Percentiles rank a stretch among this genome's conserved stretches.
Conservation (phyloP, 2,329 filamentous ascomycete genomes). For the Talaromyces sp. region DNA sequence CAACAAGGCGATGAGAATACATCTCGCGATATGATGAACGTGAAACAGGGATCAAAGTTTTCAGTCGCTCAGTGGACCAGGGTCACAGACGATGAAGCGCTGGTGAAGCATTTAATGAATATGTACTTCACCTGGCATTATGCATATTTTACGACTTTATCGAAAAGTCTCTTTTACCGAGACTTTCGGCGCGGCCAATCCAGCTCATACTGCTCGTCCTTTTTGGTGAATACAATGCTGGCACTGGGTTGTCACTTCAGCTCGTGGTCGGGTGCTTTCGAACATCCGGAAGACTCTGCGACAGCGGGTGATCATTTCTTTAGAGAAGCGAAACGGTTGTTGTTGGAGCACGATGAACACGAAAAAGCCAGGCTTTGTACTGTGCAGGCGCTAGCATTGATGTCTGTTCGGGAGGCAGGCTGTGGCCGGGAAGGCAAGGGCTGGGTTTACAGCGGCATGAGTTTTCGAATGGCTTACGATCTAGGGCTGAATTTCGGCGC, state of each 20-base stretch:
- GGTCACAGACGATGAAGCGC: conserved; percentile 72
- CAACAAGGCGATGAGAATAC: conserved; percentile 39
- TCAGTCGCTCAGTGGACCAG: conserved; percentile 82
- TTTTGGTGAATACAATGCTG: conserved; percentile 91
- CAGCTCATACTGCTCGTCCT: conserved; percentile 76
- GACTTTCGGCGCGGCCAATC: conserved; percentile 71
- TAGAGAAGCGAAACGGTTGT: conserved; percentile 81
- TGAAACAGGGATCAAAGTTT: conserved; percentile 54
- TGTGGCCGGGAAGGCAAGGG: conserved; percentile 92
- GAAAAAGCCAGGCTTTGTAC: conserved; percentile 84
- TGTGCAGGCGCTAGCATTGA: conserved; percentile 86
- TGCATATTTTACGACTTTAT: conserved; percentile 87
- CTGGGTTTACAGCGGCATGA: conserved; percentile 98
- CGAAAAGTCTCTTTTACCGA: conserved; percentile 78
- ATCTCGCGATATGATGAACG: conserved; percentile 32
- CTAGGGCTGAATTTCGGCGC: conserved; percentile 86
- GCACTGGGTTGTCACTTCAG: conserved; percentile 93
- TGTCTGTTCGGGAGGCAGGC: conserved; percentile 94
- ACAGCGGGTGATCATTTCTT: conserved; percentile 97
- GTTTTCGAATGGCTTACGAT: conserved; percentile 94
- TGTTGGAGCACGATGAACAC: conserved; percentile 88
- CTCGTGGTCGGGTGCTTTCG: conserved; percentile 66
- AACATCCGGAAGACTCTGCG: conserved; percentile 66
- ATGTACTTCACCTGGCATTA: conserved; percentile 99
- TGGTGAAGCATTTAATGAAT: conserved; percentile 83